These are phyloP conservation scores for Boletus sp. DNA, from an alignment of 768 basidiomycete species.

Conservation along the genomic window DNA sequence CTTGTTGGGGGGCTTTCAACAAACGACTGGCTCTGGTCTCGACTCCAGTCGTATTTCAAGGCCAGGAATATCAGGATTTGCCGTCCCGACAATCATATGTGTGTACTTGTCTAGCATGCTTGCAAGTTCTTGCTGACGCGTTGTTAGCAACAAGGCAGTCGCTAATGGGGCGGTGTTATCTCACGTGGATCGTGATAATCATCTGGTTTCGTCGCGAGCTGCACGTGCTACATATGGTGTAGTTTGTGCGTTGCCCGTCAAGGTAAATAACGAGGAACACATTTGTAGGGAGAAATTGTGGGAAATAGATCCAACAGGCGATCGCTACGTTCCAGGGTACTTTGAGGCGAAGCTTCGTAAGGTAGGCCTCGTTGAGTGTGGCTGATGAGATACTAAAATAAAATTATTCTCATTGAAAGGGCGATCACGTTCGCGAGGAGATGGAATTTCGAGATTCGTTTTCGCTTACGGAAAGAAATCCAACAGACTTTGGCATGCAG, in stretches of 20 bases:
- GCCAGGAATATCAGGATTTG: not conserved
- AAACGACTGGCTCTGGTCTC: slow-evolving; percentile 8
- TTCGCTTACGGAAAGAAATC: slow-evolving; percentile 1
- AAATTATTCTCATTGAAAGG: not conserved
- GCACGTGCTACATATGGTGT: slow-evolving; percentile 8
- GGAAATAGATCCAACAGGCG: slow-evolving; percentile 8
- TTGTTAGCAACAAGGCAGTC: slow-evolving; percentile 10
- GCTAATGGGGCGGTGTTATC: slow-evolving; percentile 8
- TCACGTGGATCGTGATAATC: not conserved
- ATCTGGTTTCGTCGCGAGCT: slow-evolving; percentile 2
- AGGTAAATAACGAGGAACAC: slow-evolving; percentile 3
- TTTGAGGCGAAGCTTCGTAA: slow-evolving; percentile 14
- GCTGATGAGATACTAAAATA: not conserved
- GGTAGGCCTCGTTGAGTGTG: not conserved
- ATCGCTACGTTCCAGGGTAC: slow-evolving; percentile 11
- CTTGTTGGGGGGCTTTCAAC: slow-evolving; percentile 11
- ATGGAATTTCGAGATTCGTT: slow-evolving; percentile 13
- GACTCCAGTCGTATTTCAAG: slow-evolving; percentile 12
- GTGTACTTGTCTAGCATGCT: not conserved
- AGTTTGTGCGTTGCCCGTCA: slow-evolving; percentile 2
- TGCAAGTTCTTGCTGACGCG: not conserved
- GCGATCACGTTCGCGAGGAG: not conserved
- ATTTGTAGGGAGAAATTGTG: slow-evolving; percentile 5
- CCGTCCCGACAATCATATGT: slow-evolving; percentile 12
- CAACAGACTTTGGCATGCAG: slow-evolving; percentile 2